Evolutionary conservation across 352 stramenopile genomes (phyloP), one percentile per base, ranked within the genome.

Genomic region (Globisporangium nagaii): DNA sequence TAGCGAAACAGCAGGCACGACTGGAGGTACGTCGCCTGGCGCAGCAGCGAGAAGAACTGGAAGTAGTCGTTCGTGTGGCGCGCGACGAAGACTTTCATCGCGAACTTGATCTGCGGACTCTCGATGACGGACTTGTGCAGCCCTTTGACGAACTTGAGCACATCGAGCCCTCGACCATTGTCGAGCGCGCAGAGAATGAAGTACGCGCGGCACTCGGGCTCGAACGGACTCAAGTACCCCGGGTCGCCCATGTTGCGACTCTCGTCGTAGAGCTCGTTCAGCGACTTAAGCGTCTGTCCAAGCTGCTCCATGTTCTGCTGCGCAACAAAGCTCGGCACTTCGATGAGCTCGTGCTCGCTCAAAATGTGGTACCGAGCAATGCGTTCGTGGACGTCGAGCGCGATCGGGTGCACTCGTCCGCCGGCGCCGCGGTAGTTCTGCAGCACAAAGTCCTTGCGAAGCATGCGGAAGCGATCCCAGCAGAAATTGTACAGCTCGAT

Each of bases 401-500:
- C 93, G 27, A 96, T 92, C 8, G 89, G 90, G 56, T 98, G 88
- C 20, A 95, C 95, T 42, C 90, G 86, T 17, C 95, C 95, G 15
- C 93, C 93, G 32, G 79, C 83, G 27, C 86, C 95, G 39, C 95
- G 92, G 56, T 98, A 98, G 67, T 98, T 98, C 60, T 98, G 94
- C 11, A 98, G 69, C 24, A 97, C 93, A 46, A 98, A 98, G 58
- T 98, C 95, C 56, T 98, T 98, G 36, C 93, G 88, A 60, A 98
- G 93, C 93, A 98, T 98, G 32, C 93, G 83, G 47, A 89, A 97
- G 9, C 95, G 78, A 70, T 98, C 90, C 93, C 93, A 98, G 51
- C 97, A 96, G 47, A 98, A 98, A 50, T 98, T 95, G 78, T 98
- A 98, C n/a, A 98, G 71, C 66, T 93, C 85, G 25, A 95, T 90